Conservation (phyloP, 2,329 filamentous ascomycete genomes). For the Exophiala mesophila region DNA sequence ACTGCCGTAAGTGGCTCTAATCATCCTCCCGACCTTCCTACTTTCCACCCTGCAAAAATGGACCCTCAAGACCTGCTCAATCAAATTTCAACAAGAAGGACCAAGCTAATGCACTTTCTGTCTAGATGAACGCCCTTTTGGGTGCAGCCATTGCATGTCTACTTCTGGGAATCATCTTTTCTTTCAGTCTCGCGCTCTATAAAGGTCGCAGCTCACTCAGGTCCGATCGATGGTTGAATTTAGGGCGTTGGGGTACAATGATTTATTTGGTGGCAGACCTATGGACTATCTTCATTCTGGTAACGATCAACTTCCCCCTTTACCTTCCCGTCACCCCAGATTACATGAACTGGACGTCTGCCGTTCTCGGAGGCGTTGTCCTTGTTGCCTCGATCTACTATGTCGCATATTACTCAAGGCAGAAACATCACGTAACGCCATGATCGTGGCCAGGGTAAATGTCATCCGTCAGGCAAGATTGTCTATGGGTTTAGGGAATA, state of each 20-base stretch:
- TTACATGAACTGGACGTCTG: constrained; percentile 40
- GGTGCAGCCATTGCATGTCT: constrained; percentile 1
- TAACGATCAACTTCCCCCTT: constrained; percentile 45
- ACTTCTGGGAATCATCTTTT: constrained; percentile 28
- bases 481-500: too few relatives aligned
- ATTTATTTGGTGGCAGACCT: constrained; percentile 31
- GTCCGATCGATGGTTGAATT: constrained; percentile 29
- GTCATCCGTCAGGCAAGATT: too few relatives aligned
- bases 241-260: constrained; percentile 36
- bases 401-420: too few relatives aligned
- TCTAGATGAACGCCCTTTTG: not conserved
- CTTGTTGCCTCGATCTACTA: not conserved
- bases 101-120: too few relatives aligned
- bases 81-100: too few relatives aligned
- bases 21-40: too few relatives aligned
- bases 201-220: constrained; percentile 26
- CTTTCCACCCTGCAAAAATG: too few relatives aligned
- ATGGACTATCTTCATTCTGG: constrained; percentile 42
- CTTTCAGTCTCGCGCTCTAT: constrained; percentile 30
- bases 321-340: constrained; percentile 37
- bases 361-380: not conserved
- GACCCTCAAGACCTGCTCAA: too few relatives aligned
- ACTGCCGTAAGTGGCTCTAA: constrained; percentile 1
- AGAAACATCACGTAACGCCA: too few relatives aligned
- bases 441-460: too few relatives aligned